Evolutionary conservation across 352 stramenopile genomes (phyloP).

Genomic region (Globisporangium abappressorium): DNA sequence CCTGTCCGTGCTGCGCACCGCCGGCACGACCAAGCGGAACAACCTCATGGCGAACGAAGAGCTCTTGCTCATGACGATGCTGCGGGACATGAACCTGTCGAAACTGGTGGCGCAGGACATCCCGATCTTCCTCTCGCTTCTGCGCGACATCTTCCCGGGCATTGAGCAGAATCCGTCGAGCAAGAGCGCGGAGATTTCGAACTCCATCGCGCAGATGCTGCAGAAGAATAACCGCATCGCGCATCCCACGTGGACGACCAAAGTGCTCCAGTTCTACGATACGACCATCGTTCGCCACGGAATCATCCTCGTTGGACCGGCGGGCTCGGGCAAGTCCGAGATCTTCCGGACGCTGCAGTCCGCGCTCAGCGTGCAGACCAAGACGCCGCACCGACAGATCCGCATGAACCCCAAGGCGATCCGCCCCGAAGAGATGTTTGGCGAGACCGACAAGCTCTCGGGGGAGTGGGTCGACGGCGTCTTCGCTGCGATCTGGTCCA

Average conservation of each 20-base stretch:
- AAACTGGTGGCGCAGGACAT: conserved; percentile 92
- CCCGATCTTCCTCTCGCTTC: conserved; percentile 89
- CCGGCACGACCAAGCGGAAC: conserved; percentile 92
- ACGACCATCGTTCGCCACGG: conserved; percentile 92
- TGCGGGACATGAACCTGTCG: conserved; percentile 93
- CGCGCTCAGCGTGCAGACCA: conserved; percentile 52
- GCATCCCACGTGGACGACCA: conserved; percentile 74
- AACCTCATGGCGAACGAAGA: conserved; percentile 93
- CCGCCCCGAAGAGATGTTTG: conserved; percentile 77
- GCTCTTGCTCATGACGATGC: conserved; percentile 93
- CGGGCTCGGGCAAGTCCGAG: conserved; percentile 76
- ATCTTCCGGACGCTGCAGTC: conserved; percentile 69
- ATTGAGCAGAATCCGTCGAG: conserved; percentile 41
- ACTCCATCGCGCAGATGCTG: conserved; percentile 68
- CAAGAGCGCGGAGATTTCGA: conserved; percentile 73
- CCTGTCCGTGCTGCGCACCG: conserved; percentile 93
- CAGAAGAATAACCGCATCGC: conserved; percentile 62
- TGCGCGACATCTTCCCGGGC: conserved; percentile 86
- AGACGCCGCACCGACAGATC: conserved; percentile 69
- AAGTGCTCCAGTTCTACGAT: conserved; percentile 92
- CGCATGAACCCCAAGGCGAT: conserved; percentile 85
- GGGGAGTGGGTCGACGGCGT: conserved; percentile 74
- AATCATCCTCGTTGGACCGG: conserved; percentile 88
- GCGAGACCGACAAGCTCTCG: conserved; percentile 72
- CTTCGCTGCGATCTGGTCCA: conserved; percentile 84